A percentile compares a stretch with the other conserved stretches of the same genome.
Evolutionary conservation across 495 filamentous ascomycete species (phyloP).

Genomic region (Penicillium cataractarum): DNA sequence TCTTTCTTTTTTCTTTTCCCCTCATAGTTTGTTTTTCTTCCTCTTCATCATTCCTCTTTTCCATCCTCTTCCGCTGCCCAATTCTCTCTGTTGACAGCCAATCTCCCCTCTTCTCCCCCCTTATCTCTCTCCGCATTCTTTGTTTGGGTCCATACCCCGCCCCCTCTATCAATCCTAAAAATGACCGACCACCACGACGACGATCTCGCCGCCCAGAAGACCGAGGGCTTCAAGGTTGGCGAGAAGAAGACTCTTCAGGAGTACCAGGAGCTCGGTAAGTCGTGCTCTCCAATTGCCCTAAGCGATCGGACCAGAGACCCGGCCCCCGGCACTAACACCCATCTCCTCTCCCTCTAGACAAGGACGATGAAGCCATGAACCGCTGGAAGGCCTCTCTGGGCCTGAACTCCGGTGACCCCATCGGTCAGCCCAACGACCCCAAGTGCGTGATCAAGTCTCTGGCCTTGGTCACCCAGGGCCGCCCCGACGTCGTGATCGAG

Average conservation of each 20-base stretch:
- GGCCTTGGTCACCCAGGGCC: constrained; percentile 77
- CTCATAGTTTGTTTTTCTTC: constrained; percentile 6
- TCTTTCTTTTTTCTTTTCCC: constrained; percentile 13
- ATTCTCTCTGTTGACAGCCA: neutral
- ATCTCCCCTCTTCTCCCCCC: neutral
- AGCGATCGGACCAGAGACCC: constrained; percentile 1
- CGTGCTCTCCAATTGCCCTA: neutral
- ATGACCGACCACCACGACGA: constrained; percentile 80
- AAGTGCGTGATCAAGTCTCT: constrained; percentile 90
- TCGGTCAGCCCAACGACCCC: constrained; percentile 72
- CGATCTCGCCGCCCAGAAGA: constrained; percentile 82
- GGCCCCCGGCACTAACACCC: constrained; percentile 2
- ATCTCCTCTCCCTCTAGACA: constrained; percentile 41
- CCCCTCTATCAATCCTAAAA: constrained; percentile 32
- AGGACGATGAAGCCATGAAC: constrained; percentile 87
- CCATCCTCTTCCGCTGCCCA: constrained; percentile 3
- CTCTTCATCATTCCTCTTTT: neutral
- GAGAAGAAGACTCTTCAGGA: constrained; percentile 97
- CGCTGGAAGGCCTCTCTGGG: constrained; percentile 97
- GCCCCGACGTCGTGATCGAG: constrained; percentile 82
- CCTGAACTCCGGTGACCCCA: constrained; percentile 66
- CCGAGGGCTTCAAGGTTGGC: constrained; percentile 94
- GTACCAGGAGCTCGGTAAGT: constrained; percentile 86
- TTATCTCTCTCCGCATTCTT: constrained; percentile 2
- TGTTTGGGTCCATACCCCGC: constrained; percentile 25